Evolutionary conservation across 441 rosid genomes (phyloP), one percentile per base, ranked within the genome.

Genomic region (Aleurites moluccanus): DNA sequence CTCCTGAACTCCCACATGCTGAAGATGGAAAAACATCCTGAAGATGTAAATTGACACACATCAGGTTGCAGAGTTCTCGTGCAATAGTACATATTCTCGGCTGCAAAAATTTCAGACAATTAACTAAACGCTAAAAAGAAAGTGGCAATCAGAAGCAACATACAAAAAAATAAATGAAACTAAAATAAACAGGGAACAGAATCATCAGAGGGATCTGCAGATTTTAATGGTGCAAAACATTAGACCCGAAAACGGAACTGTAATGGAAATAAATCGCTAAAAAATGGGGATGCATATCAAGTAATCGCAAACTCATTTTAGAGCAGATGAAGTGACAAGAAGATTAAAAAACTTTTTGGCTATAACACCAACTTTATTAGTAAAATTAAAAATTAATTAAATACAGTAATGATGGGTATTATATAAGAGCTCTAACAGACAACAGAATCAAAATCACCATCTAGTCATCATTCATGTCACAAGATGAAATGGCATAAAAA

Each of bases 61-160:
- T 86, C 85, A 86, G 49, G 33, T 69, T 3, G 84, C 83, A 1
- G 97, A 91, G 86, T 90, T 89, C 85, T 94, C 98, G 75, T 94
- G 98, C 86, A 94, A 73, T 16, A 92, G 77, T 64, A 92, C 98
- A 42, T 94, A 92, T 76, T 94, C 99, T 64, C 99, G 96, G 82
- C 98, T 92, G 93, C 88, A 85, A 80, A 49, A 82, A 67, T 69
- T 38, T 6, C 65, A 33, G 18, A 38, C 2, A 21, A 16, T 45
- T 45, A 25, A 44, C 63, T 42, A 53, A 47, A 40, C 27, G 3
- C 9, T 53, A 20, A 20, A 53, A n/a, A 20, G n/a, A 10, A 9
- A 56, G 28, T 9, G 69, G 0, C 10, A 20, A 52, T n/a, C 38
- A 68, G 18, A 18, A 10, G 45, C 28, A 57, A 69, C 72, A 57